phyloP scores from a whole-genome alignment of 805 yeast genomes.

The Priceomyces medius region DNA sequence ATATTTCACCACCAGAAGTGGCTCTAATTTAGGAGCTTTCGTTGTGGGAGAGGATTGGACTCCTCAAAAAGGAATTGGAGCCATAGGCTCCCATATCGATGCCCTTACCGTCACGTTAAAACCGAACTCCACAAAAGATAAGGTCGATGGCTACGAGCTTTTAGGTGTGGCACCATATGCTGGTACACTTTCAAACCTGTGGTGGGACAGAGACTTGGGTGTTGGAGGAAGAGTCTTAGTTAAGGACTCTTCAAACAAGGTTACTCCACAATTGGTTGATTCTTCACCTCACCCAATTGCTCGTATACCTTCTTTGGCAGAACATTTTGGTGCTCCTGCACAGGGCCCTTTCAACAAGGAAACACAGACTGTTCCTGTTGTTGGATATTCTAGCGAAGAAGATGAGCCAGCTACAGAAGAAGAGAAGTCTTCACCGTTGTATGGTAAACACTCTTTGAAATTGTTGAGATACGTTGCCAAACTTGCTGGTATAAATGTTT shows the following conservation, averaged over 20 bases:
- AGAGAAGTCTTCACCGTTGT: slow-evolving; percentile 27
- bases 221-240: slow-evolving; percentile 38
- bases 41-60: slow-evolving; percentile 38
- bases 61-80: slow-evolving; percentile 26
- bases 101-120: slow-evolving; percentile 37
- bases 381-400: slow-evolving; percentile 22
- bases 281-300: slow-evolving; percentile 39
- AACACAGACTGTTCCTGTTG: slow-evolving; percentile 39
- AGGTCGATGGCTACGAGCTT: slow-evolving; percentile 32
- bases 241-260: slow-evolving; percentile 19
- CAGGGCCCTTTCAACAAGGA: slow-evolving; percentile 32
- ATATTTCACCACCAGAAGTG: slow-evolving; percentile 46
- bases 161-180: slow-evolving; percentile 44
- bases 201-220: slow-evolving; percentile 45
- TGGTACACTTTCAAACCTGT: slow-evolving; percentile 30
- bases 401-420: slow-evolving; percentile 22
- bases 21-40: slow-evolving; percentile 36
- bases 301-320: slow-evolving; percentile 40
- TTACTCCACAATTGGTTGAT: slow-evolving; percentile 25
- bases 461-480: slow-evolving; percentile 33
- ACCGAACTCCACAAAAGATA: slow-evolving; percentile 22
- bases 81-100: slow-evolving; percentile 36
- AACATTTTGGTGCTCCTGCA: slow-evolving; percentile 32
- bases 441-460: slow-evolving; percentile 28
- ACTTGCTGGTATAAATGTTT: slow-evolving; percentile 20